Base-by-base conservation (phyloP, 176 grass and related monocot species). In the Avena eriantha region DNA sequence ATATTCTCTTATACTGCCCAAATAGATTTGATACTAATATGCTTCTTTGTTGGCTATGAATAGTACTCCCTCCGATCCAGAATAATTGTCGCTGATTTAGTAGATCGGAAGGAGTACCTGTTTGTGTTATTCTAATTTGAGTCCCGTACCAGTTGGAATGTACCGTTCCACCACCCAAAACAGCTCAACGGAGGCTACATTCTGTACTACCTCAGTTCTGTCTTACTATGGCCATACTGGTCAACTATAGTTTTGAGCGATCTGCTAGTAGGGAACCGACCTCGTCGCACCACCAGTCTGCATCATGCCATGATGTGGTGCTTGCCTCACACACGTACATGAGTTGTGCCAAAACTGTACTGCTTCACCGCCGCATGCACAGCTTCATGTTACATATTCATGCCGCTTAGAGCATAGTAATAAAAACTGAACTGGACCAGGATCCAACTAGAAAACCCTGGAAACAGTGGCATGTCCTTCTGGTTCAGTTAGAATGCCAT, bases 21-120 rank as follows among this genome's bases (percentile, higher is more conserved):
- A 24, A 45, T n/a, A 67, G 34, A 83, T 83, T 59, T 79, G 34
- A 8, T 82, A 57, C 7, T 41, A 75, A 39, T 84, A 75, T 75
- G 53, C 21, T 69, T 69, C 8, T 60, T 50, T 33, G 36, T 84
- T 76, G 47, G 15, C 65, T 68, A 59, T 49, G 36, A 57, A 79
- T 79, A 50, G 47, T 83, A 34, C 21, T 65, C 29, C 29, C 29
- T 29, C 29, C 29, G 29, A 29, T 29, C 29, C 29, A 29, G 29
- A 29, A 29, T 29, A 29, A 29, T 29, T 29, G 29, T 29, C 29
- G 29, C 29, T 29, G 29, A 29, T 29, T 29, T 29, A 29, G 29
- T 29, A 29, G 29, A 29, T 29, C 29, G 29, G 29, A 29, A 29
- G 29, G 29, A 29, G 29, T 29, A 29, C 29, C 29, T 57, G 51